Base-by-base conservation (phyloP, 176 grass and related monocot species). In the Avena insularis region DNA sequence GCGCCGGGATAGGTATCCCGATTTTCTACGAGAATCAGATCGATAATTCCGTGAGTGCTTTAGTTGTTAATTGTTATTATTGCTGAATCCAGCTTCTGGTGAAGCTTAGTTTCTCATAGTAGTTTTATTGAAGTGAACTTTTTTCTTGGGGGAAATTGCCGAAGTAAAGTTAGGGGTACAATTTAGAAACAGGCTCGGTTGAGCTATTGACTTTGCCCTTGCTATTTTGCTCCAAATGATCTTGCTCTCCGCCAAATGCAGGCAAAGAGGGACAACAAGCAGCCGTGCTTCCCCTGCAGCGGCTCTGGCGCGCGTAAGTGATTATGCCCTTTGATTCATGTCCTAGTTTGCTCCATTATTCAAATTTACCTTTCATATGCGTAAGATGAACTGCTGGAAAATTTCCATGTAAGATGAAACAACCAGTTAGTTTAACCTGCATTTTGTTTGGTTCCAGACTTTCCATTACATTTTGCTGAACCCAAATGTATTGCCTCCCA, bases 11-110 rank as follows among this genome's bases (percentile, higher is more conserved):
- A 33, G 97, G 92, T 8, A 92, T 99, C 25, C 97, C 97, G 25
- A 85, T 99, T 46, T 99, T 99, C 86, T 99, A 96, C 54, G 94
- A 99, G 93, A 89, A 83, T 36, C 97, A 94, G 55, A 99, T 99
- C 19, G 94, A 99, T 62, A 99, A 69, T 91, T 79, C 97, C 29
- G 97, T 99, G 57, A 94, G 92, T 93, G 74, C 20, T 72, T 38
- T 43, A 43, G 38, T 51, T 48, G 6, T 12, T 71, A 11, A 29
- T 29, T 29, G 29, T 49, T 69, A 8, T 35, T 36, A 4, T 40
- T 5, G 38, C 15, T 58, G 71, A 19, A 35, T 36, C 50, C 64
- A 55, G 23, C 58, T 14, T 40, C 3, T 8, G 46, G 14, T 3
- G 0, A 29, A 40, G 38, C 40, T 43, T 27, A 64, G 61, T 63